Percentiles rank a stretch among this genome's conserved stretches.
Conservation (phyloP, 345 rosid species). For the Brassica napus region Da-Ae NC_063439.1:5629001-5629500, state of each 20-base stretch:
- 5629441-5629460: conserved; percentile 3
- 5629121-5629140: conserved; percentile 7
- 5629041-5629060: not conserved
- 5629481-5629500: conserved; percentile 24
- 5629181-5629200: not conserved
- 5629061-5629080: not conserved
- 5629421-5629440: conserved; percentile 5
- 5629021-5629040: not conserved
- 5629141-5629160: not conserved
- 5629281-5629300: conserved; percentile 32
- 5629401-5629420: not conserved
- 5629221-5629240: not conserved
- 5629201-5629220: not conserved
- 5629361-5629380: conserved; percentile 20
- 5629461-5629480: conserved; percentile 26
- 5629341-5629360: conserved; percentile 33
- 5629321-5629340: conserved; percentile 35
- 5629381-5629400: not conserved
- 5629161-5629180: not conserved
- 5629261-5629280: conserved; percentile 7
- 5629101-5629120: not conserved
- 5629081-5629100: not conserved
- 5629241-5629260: conserved; percentile 1
- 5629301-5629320: conserved; percentile 15
- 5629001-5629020: not conserved